phyloP scores from a whole-genome alignment of 805 yeast species.

The Suhomyces tanzawaensis region DNA sequence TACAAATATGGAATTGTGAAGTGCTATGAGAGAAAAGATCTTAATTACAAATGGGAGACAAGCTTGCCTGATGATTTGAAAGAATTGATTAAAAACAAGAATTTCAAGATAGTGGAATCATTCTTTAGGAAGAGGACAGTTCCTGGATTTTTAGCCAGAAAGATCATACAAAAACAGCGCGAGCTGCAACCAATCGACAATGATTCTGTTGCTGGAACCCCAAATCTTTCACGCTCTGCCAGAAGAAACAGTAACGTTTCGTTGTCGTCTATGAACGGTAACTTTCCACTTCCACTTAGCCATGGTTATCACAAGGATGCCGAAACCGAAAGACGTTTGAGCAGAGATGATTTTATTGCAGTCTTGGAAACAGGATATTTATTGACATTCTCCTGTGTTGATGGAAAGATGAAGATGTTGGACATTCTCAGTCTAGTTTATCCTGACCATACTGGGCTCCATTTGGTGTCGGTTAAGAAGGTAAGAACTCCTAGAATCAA shows the following conservation, averaged over 20 bases:
- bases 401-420: constrained; percentile 39
- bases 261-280: constrained; percentile 27
- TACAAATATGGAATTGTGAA: constrained; percentile 49
- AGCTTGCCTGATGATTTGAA: constrained; percentile 35
- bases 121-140: constrained; percentile 59
- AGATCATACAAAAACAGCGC: constrained; percentile 24
- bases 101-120: constrained; percentile 47
- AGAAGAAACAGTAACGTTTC: constrained; percentile 38
- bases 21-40: constrained; percentile 57
- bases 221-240: neutral
- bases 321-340: constrained; percentile 16
- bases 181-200: constrained; percentile 8
- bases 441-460: constrained; percentile 7
- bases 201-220: neutral
- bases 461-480: constrained; percentile 51
- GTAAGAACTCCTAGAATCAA: constrained; percentile 70
- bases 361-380: constrained; percentile 52
- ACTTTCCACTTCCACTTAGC: constrained; percentile 29
- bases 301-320: constrained; percentile 2
- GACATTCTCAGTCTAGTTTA: constrained; percentile 25
- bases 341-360: constrained; percentile 49
- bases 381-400: constrained; percentile 47
- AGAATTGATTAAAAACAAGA: constrained; percentile 15
- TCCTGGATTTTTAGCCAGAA: constrained; percentile 43
- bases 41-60: constrained; percentile 58